Base-by-base conservation (phyloP, 306 rosid species). In the Castanea mollissima region DNA sequence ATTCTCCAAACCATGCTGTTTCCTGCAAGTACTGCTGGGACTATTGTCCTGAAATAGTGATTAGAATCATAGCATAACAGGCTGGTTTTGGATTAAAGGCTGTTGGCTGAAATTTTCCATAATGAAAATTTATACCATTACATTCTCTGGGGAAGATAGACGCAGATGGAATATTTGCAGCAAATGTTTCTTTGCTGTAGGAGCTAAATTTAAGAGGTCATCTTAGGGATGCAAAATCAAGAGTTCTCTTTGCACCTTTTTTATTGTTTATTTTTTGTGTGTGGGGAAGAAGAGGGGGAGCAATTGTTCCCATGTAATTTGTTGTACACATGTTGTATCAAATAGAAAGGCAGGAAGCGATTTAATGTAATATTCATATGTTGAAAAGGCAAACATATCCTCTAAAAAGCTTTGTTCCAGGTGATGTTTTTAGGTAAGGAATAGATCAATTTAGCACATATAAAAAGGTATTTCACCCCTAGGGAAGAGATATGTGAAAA, bases 131-230 rank as follows among this genome's bases (percentile, higher is more conserved):
- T 73, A 54, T 79, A 67, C 68, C 2, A 41, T 11, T 41, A 21
- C 75, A 55, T 68, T 70, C 59, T 10, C 52, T 46, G 84, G n/a
- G n/a, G n/a, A n/a, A n/a, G n/a, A n/a, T n/a, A n/a, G n/a, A n/a
- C n/a, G n/a, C n/a, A n/a, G 72, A 71, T 67, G 73, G 69, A 73
- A 67, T 73, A 52, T 65, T 46, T 58, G 86, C 57, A 44, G 85
- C 59, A 54, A 63, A 76, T 55, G 51, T 84, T 29, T 82, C 78
- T 86, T 78, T 75, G 82, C 82, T 76, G 78, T 62, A 73, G 46
- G 79, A 77, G 83, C 81, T 35, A 76, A 56, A 55, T 55, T 71
- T 72, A 35, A 34, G 72, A 31, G 79, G 60, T 70, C 85, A 89
- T 57, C 31, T 69, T 60, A 73, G 57, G 63, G 56, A 12, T 68